Conservation (phyloP, 768 basidiomycete genomes). For the Leccinellum albellum region DNA sequence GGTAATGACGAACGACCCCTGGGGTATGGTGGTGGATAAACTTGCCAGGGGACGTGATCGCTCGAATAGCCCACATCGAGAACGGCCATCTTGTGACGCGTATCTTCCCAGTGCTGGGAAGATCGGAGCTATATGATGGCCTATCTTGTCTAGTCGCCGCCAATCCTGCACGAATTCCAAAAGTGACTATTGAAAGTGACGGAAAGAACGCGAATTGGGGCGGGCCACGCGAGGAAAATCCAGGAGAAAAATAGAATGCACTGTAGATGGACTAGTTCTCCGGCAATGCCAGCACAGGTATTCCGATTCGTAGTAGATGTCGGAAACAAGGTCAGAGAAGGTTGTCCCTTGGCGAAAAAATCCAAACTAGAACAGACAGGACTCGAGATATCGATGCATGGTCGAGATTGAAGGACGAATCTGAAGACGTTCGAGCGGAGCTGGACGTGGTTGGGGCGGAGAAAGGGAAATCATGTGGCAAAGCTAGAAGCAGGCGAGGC, state of each 20-base stretch:
- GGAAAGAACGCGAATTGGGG: neutral
- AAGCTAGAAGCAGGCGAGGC: slow-evolving; percentile 11
- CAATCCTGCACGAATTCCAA: neutral
- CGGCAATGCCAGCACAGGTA: neutral
- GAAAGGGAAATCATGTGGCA: slow-evolving; percentile 28
- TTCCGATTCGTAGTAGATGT: neutral
- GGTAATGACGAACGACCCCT: neutral
- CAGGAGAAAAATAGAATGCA: neutral
- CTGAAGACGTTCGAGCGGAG: slow-evolving; percentile 31
- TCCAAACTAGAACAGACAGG: neutral
- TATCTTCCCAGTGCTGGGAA: neutral
- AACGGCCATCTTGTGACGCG: neutral
- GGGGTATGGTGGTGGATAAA: neutral
- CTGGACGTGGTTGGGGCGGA: slow-evolving; percentile 33
- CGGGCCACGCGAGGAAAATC: slow-evolving; percentile 4
- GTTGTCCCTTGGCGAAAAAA: neutral
- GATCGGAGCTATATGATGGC: neutral
- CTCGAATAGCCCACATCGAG: neutral
- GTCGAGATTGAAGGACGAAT: neutral
- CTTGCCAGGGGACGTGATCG: neutral
- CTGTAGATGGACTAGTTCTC: neutral
- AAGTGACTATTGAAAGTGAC: neutral
- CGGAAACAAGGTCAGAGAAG: too few species aligned
- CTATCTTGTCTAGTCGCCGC: neutral
- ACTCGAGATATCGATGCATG: neutral